Base-by-base conservation (phyloP, 129 eudicot genomes). In the Kitagawia praeruptora region DNA sequence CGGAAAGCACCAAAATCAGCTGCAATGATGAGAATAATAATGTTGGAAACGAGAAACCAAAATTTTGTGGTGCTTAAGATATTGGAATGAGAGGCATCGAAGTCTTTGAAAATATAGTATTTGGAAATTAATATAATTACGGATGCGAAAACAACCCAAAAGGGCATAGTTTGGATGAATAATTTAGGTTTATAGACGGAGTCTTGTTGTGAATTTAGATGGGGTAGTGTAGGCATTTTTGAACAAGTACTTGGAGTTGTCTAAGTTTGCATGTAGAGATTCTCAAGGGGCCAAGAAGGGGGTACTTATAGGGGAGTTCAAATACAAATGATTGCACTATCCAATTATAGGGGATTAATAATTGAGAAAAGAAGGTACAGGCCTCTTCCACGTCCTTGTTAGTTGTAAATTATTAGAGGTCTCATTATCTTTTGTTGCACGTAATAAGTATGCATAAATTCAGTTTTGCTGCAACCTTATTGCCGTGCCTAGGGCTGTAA, bases 1-100 rank as follows among this genome's bases (percentile, higher is more conserved):
- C 76, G 79, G 44, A 85, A 86, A 16, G 80, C 76, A 41, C 80
- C 80, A 66, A 84, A 87, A 81, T 87, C 90, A 64, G 76, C 82
- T 9, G 82, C 82, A 12, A 84, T 82, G 72, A 87, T 84, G 80
- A 87, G 82, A 42, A 87, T 77, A 75, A 87, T 85, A 13, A 85
- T 87, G 87, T 82, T 87, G 10, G 86, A 82, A 61, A 84, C 80
- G 49, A 87, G 64, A 58, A 87, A 87, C 90, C 90, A 87, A 66
- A 87, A 87, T 27, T 81, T 87, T 58, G 87, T 81, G 79, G 86
- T 84, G 73, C 19, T 79, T 5, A 87, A 46, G 23, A 84, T 53
- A 19, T 69, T 23, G 19, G 84, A 81, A 27, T 82, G 82, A 28
- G 82, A 82, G 76, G 75, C 81, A 12, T 84, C 72, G 70, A 84